Base-by-base conservation (phyloP, 164 flowering plant species). In the Platanus orientalis region DNA sequence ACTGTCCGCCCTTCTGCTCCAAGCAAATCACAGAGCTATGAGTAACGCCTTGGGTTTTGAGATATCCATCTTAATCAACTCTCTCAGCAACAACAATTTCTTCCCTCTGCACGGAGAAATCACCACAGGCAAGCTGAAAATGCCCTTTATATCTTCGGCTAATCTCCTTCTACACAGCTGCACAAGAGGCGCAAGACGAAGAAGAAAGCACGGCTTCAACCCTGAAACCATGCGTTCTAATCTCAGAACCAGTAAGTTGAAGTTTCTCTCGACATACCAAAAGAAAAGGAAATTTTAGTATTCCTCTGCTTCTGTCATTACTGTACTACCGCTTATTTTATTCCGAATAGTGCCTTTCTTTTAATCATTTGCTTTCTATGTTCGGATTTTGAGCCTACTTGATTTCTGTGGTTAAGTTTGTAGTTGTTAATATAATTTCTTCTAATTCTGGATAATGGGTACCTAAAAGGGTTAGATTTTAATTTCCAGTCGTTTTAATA, bases 21-120 rank as follows among this genome's bases (percentile, higher is more conserved):
- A 69, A 61, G 34, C 14, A 6, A n/a, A 54, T 51, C 50, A 24
- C 19, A 26, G 2, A 57, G 54, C 17, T 59, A 76, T 67, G 78
- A 68, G 20, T 32, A 62, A 44, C 40, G 13, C 63, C 26, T 47
- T 66, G 28, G 61, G 57, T 4, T 58, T 71, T 21, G 71, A 78
- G 49, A 30, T 65, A 53, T 61, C 72, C 51, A 58, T 69, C 57
- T 63, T 66, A 63, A 27, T 59, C 21, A 60, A 60, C 55, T 68
- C 70, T 39, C 19, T 71, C 44, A 56, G 61, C 55, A 63, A 29
- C 53, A 57, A 52, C 20, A 30, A 26, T 50, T 47, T 65, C 60
- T 66, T 67, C 61, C 61, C 23, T 66, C 34, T 49, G n/a, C n/a
- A n/a, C n/a, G n/a, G n/a, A n/a, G 58, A 44, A 26, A 23, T 71